These are phyloP conservation scores for Leavenworthia alabamica DNA, from an alignment of 345 rosid species.

Conservation along the genomic window DNA sequence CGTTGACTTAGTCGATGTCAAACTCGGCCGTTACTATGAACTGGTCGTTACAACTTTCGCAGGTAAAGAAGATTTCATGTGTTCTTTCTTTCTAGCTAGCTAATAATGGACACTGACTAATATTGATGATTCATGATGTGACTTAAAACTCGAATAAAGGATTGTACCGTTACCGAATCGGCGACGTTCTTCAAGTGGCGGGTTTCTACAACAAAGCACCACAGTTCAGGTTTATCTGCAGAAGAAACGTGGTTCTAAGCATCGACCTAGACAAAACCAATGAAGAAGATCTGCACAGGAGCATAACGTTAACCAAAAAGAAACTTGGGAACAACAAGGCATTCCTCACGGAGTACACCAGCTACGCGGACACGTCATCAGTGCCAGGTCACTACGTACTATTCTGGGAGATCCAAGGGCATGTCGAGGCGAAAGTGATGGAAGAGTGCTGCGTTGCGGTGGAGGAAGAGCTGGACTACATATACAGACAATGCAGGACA, in stretches of 20 bases:
- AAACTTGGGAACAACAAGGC: slow-evolving; percentile 46
- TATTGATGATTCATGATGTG: too few species aligned
- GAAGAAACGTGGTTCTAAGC: slow-evolving; percentile 80
- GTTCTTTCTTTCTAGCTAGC: too few species aligned
- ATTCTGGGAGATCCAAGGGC: slow-evolving; percentile 69
- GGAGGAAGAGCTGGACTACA: slow-evolving; percentile 74
- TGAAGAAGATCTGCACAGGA: slow-evolving; percentile 79
- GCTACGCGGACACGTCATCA: slow-evolving; percentile 64
- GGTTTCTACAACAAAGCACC: slow-evolving; percentile 81
- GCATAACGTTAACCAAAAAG: slow-evolving; percentile 62
- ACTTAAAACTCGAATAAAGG: slow-evolving; percentile 34
- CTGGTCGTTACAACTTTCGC: slow-evolving; percentile 84
- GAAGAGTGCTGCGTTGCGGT: slow-evolving; percentile 66
- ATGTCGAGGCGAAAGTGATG: slow-evolving; percentile 38
- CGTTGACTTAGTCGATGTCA: slow-evolving; percentile 63
- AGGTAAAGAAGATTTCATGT: slow-evolving; percentile 27
- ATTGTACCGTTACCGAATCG: slow-evolving; percentile 68
- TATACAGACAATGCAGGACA: slow-evolving; percentile 71
- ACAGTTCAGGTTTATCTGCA: slow-evolving; percentile 67
- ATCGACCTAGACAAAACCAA: slow-evolving; percentile 86
- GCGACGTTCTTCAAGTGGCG: slow-evolving; percentile 79
- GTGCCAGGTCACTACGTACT: slow-evolving; percentile 87
- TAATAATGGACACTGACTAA: neutral
- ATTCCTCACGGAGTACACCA: slow-evolving; percentile 74
- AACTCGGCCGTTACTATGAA: slow-evolving; percentile 69